Evolutionary conservation across 805 yeast species (phyloP), one percentile per base, ranked within the genome.

Genomic region (Cyberlindnera americana): DNA sequence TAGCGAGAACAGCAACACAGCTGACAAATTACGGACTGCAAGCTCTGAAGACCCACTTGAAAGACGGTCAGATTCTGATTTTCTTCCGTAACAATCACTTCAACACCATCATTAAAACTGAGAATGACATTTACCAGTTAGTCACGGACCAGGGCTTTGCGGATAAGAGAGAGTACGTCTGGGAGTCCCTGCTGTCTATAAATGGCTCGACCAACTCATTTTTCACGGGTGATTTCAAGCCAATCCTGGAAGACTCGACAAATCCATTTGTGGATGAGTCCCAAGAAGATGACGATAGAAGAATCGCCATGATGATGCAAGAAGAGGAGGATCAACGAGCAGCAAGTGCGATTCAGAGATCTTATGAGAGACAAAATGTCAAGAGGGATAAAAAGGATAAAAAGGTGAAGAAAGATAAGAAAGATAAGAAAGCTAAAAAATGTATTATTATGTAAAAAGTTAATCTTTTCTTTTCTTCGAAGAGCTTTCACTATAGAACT

Each of bases 81-180:
- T 74, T 91, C 46, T 93, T 90, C 66, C 72, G 97, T 54, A 91
- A 93, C 61, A 90, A 93, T 59, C 96, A 89, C 59, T 91, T 86
- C 61, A 75, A 75, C 47, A 87, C 96, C 0, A 57, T 90, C 10
- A 73, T 61, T 41, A 81, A 80, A 53, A 58, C 59, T 17, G 60
- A 58, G 14, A 63, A 61, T 29, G 68, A 67, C 21, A 65, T 91
- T 23, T 88, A 75, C 54, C 61, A 76, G 5, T 66, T 91, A 19
- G 81, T 85, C 3, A 85, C 93, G 2, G 96, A 93, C 56, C 65
- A 70, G 13, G 88, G 93, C 3, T 83, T 77, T 52, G 54, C 49
- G 31, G 44, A 56, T 17, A 66, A 69, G 29, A 47, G 48, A 2
- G 64, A 71, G n/a, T 72, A 83, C 15, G 86, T 87, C 7, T 91